A percentile compares a stretch with the other conserved stretches of the same genome.
Evolutionary conservation across 495 filamentous ascomycete species (phyloP).

Genomic region (Thozetella sp.): DNA sequence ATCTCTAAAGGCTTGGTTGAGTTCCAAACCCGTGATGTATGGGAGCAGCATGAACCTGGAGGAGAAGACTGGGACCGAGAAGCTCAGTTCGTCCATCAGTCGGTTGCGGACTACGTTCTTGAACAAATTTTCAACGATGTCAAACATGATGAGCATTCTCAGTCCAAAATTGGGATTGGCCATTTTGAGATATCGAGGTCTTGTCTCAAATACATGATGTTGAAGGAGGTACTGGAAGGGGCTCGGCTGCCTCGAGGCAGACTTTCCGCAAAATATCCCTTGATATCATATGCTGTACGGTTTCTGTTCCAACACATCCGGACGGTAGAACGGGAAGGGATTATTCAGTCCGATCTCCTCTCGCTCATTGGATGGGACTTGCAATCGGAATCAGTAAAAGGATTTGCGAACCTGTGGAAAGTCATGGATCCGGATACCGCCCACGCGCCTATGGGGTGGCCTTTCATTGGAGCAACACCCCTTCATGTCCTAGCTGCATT

Average conservation of each 20-base stretch:
- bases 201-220: background rate
- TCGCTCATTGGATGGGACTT: background rate
- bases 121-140: background rate
- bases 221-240: background rate
- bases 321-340: background rate
- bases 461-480: background rate
- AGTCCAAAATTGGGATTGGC: background rate
- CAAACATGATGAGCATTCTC: background rate
- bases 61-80: background rate
- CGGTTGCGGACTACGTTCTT: background rate
- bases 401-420: background rate
- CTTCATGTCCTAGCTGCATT: background rate
- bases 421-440: background rate
- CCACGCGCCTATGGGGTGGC: background rate
- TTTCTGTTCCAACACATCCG: background rate
- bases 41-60: background rate
- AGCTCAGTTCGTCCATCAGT: background rate
- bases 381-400: background rate
- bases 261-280: background rate
- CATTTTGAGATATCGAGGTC: background rate
- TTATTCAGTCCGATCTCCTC: background rate
- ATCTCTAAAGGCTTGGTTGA: background rate
- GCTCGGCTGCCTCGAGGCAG: background rate
- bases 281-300: background rate
- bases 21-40: background rate